Conservation (phyloP, 768 basidiomycete species). For the Tulasnella sp. region DNA sequence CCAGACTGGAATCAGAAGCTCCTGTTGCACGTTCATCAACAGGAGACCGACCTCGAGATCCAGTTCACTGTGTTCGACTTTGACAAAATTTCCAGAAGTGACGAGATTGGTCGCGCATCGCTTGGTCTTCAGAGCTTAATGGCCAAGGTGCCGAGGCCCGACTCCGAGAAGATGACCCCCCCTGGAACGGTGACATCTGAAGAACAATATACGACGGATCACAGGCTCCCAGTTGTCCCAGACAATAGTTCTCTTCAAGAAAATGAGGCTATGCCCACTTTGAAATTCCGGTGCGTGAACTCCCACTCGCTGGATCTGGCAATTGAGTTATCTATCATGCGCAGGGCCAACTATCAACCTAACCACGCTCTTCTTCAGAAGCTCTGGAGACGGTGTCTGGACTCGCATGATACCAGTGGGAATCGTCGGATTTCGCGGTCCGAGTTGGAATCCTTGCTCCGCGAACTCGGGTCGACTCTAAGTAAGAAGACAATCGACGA, state of each 20-base stretch:
- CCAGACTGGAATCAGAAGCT: constrained; percentile 95
- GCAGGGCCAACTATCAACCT: constrained; percentile 88
- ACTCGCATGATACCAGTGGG: constrained; percentile 88
- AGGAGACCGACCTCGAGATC: constrained; percentile 73
- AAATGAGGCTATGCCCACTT: constrained; percentile 60
- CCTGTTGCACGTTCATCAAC: constrained; percentile 87
- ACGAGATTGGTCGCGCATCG: constrained; percentile 74
- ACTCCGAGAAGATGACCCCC: constrained; percentile 50
- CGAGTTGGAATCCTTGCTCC: constrained; percentile 92
- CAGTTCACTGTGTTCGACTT: constrained; percentile 88
- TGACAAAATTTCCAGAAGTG: constrained; percentile 90
- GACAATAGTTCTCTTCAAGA: constrained; percentile 68
- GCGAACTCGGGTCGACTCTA: constrained; percentile 92
- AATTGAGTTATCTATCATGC: constrained; percentile 25
- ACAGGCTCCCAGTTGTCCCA: constrained; percentile 58
- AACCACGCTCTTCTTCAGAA: constrained; percentile 86
- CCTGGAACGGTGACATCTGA: constrained; percentile 51
- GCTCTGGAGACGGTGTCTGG: constrained; percentile 86
- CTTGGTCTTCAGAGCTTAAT: constrained; percentile 71
- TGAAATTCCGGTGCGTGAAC: constrained; percentile 57
- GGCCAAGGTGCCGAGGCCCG: constrained; percentile 60
- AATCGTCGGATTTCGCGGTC: constrained; percentile 67
- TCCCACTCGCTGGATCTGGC: neutral
- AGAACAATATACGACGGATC: constrained; percentile 63
- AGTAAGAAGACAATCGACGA: constrained; percentile 68